A percentile compares a stretch with the other conserved stretches of the same genome.
Evolutionary conservation across 2,329 filamentous ascomycete species (phyloP).

Genomic region (Raffaelea albimanens): DNA sequence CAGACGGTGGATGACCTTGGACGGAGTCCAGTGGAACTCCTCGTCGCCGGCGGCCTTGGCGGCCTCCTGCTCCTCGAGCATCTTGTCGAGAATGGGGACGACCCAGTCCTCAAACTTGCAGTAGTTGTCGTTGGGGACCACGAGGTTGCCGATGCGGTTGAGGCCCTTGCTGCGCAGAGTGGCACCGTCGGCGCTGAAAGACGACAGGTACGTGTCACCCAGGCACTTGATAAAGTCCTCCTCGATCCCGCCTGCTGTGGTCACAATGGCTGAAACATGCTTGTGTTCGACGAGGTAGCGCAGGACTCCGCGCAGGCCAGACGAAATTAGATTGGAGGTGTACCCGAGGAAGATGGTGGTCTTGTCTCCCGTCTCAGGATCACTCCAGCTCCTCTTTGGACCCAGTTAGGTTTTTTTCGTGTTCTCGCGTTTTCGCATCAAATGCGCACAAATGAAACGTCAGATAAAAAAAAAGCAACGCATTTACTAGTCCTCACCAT

Average conservation of each 20-base stretch:
- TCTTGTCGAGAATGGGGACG: conserved; percentile 84
- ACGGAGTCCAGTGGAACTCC: conserved; percentile 83
- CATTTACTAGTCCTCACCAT: conserved; percentile 55
- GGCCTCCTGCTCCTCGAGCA: conserved; percentile 89
- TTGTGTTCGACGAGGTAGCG: conserved; percentile 89
- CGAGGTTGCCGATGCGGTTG: conserved; percentile 90
- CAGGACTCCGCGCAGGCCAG: conserved; percentile 81
- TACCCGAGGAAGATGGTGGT: conserved; percentile 97
- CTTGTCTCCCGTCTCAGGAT: conserved; percentile 66
- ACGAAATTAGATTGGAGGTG: conserved; percentile 96
- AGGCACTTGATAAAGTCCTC: conserved; percentile 99
- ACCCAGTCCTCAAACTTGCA: conserved; percentile 98
- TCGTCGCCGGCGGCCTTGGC: conserved; percentile 37
- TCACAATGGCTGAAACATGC: conserved; percentile 88
- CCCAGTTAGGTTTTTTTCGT: conserved; percentile 8
- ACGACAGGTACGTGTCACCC: conserved; percentile 83
- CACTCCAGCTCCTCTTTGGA: conserved; percentile 62
- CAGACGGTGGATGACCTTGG: conserved; percentile 79
- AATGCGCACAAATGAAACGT: not conserved
- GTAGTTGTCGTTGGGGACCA: conserved; percentile 96
- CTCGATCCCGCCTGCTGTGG: conserved; percentile 89
- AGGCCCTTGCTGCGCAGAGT: conserved; percentile 74
- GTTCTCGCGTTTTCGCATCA: too few species aligned
- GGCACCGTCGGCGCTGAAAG: conserved; percentile 69
- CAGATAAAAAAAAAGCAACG: not conserved